Evolutionary conservation across 306 rosid species (phyloP).

Genomic region (Lathyrus oleraceus): DNA sequence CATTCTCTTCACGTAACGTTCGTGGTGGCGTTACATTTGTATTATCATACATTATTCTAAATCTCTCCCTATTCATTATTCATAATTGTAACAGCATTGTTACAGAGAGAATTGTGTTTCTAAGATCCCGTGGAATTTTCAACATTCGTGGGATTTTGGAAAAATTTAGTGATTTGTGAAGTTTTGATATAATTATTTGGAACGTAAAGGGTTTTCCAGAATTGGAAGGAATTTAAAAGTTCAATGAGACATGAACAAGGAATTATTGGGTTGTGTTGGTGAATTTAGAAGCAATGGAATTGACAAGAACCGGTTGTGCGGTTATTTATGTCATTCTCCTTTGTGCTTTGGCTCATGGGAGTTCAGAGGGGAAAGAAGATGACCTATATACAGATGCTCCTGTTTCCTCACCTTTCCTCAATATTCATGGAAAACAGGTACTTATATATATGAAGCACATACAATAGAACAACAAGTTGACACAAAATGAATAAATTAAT

Average conservation of each 20-base stretch:
- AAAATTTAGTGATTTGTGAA: slow-evolving; percentile 23
- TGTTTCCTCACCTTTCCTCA: slow-evolving; percentile 11
- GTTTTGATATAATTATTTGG: background rate
- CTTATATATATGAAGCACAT: too few species aligned
- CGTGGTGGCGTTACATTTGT: background rate
- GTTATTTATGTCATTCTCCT: slow-evolving; percentile 63
- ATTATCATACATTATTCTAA: background rate
- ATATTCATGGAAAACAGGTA: slow-evolving; percentile 50
- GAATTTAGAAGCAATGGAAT: slow-evolving; percentile 51
- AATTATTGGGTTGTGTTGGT: slow-evolving; percentile 32
- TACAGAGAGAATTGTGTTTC: slow-evolving; percentile 32
- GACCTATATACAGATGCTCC: slow-evolving; percentile 31
- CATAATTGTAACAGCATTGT: slow-evolving; percentile 22
- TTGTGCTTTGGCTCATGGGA: slow-evolving; percentile 63
- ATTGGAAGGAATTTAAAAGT: slow-evolving; percentile 19
- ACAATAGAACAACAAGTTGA: too few species aligned
- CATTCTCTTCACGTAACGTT: slow-evolving; percentile 31
- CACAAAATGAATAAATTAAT: too few species aligned
- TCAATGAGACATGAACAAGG: slow-evolving; percentile 71
- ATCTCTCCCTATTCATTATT: background rate
- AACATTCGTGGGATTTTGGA: slow-evolving; percentile 29
- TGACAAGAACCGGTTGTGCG: slow-evolving; percentile 55
- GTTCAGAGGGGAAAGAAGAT: slow-evolving; percentile 55
- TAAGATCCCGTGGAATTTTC: slow-evolving; percentile 26
- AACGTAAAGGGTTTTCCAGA: slow-evolving; percentile 21